A percentile compares a stretch with the other conserved stretches of the same genome.
phyloP scores from a whole-genome alignment of 208 protist genomes.

The Wallacemonas sp. region DNA sequence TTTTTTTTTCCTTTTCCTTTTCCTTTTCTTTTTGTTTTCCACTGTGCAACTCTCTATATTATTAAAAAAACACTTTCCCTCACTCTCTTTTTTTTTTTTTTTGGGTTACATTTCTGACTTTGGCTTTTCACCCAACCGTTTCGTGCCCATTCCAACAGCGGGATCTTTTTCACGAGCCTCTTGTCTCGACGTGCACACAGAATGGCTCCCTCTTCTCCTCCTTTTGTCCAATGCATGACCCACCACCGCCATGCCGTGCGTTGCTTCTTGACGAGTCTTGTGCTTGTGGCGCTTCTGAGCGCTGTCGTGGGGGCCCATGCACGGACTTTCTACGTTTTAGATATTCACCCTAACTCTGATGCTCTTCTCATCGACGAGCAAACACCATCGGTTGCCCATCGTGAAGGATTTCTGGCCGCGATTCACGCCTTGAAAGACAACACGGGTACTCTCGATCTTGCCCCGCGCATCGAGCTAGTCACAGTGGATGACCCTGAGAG shows the following conservation, averaged over 20 bases:
- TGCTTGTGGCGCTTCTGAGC: no score
- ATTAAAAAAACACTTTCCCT: neutral
- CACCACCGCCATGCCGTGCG: no score
- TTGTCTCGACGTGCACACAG: no score
- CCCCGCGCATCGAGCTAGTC: neutral
- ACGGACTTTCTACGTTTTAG: conserved; percentile 5
- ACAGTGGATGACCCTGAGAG: neutral
- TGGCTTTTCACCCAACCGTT: no score
- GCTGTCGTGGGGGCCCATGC: no score
- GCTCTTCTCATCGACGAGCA: neutral
- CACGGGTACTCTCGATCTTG: neutral
- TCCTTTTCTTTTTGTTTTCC: conserved; percentile 4
- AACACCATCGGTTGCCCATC: neutral
- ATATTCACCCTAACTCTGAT: conserved; percentile 1
- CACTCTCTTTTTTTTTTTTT: neutral
- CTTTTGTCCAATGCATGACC: no score
- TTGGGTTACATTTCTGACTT: neutral
- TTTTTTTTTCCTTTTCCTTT: conserved; percentile 9
- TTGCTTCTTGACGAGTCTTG: no score
- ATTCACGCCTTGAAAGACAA: conserved; percentile 9
- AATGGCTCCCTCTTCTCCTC: no score
- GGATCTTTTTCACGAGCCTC: no score
- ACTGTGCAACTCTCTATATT: neutral
- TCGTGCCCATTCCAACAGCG: no score
- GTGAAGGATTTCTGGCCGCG: conserved; percentile 10